phyloP scores from a whole-genome alignment of 768 basidiomycete species.

The Termitomyces eurrhizus region DNA sequence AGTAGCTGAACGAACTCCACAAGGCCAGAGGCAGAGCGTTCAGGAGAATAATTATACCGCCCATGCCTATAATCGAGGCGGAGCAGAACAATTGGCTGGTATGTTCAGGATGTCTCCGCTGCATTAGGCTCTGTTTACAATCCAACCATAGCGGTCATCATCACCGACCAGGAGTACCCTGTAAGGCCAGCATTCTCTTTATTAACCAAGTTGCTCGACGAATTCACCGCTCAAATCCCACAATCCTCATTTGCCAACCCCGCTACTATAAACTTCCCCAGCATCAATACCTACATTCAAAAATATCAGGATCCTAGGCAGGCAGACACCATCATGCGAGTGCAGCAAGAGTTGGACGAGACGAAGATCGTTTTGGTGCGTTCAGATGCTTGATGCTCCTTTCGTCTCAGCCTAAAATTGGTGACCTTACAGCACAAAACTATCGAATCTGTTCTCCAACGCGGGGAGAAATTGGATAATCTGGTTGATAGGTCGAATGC shows the following conservation, averaged over 20 bases:
- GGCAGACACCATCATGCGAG: constrained; percentile 97
- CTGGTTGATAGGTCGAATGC: constrained; percentile 91
- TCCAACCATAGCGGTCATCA: constrained; percentile 66
- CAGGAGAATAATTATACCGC: constrained; percentile 93
- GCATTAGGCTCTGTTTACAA: constrained; percentile 7
- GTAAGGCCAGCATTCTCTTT: constrained; percentile 95
- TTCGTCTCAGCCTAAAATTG: neutral
- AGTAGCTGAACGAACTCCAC: constrained; percentile 81
- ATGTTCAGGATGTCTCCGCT: constrained; percentile 19
- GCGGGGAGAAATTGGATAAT: constrained; percentile 95
- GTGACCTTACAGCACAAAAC: constrained; percentile 81
- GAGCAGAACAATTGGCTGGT: constrained; percentile 85
- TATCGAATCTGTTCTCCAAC: constrained; percentile 93
- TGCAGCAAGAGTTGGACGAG: constrained; percentile 97
- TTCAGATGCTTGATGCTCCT: constrained; percentile 12
- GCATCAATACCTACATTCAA: constrained; percentile 69
- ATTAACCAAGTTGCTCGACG: constrained; percentile 89
- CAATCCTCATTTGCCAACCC: constrained; percentile 65
- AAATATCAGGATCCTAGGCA: constrained; percentile 98
- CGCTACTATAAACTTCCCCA: constrained; percentile 70
- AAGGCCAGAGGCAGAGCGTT: constrained; percentile 89
- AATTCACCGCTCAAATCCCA: constrained; percentile 80
- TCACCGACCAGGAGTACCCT: constrained; percentile 95
- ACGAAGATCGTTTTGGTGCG: constrained; percentile 96
- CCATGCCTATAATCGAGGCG: constrained; percentile 89